These are phyloP conservation scores for Crithidia mellificae DNA, from an alignment of 208 protist species.

Conservation along the genomic window DNA sequence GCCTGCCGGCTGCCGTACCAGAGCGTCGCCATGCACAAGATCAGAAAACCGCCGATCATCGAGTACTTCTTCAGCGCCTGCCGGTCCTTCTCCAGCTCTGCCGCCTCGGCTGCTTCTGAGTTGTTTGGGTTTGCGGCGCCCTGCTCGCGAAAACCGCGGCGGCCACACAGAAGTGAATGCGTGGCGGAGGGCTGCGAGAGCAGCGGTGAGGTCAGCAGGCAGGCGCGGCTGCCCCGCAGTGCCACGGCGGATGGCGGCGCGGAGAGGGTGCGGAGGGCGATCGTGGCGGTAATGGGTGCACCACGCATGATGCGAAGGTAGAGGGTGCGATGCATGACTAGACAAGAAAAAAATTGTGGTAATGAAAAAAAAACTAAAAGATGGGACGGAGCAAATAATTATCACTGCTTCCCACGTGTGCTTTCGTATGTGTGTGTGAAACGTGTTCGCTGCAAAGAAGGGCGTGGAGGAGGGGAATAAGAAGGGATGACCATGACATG, in stretches of 20 bases:
- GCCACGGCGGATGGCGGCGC: background rate
- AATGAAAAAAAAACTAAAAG: too few relatives aligned
- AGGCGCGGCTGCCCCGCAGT: slow-evolving; percentile 4
- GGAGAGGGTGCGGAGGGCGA: background rate
- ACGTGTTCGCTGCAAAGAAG: too few relatives aligned
- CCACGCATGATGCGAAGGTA: background rate
- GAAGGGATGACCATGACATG: too few relatives aligned
- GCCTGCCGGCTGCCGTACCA: slow-evolving; percentile 74
- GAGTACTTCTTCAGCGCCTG: slow-evolving; percentile 62
- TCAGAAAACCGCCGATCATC: slow-evolving; percentile 43
- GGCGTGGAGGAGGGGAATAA: too few relatives aligned
- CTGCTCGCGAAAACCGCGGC: slow-evolving; percentile 43
- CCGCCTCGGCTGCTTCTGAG: slow-evolving; percentile 36
- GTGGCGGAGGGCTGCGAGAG: background rate
- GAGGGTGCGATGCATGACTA: slow-evolving; percentile 9
- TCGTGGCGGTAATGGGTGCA: background rate
- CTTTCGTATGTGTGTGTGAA: too few relatives aligned
- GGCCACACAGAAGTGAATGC: slow-evolving; percentile 12
- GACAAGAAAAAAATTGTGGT: too few relatives aligned
- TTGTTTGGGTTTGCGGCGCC: slow-evolving; percentile 36
- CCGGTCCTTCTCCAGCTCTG: slow-evolving; percentile 67
- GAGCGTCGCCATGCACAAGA: slow-evolving; percentile 61
- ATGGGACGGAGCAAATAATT: too few relatives aligned
- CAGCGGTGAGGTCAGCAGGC: background rate
- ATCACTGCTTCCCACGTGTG: too few relatives aligned